phyloP scores from a whole-genome alignment of 805 yeast genomes.

The Myxozyma geophila region DNA sequence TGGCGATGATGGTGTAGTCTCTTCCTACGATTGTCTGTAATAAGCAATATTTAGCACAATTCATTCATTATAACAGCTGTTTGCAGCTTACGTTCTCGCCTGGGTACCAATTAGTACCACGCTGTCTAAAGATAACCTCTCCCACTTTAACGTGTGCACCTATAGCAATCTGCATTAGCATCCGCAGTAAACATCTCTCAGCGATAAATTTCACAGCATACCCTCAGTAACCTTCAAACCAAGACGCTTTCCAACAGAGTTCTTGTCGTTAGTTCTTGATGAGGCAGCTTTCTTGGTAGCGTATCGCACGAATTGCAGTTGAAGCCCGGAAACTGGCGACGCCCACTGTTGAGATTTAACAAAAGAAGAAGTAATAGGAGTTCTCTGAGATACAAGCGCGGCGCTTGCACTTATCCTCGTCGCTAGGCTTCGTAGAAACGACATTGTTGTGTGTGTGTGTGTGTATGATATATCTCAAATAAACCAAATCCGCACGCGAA shows the following conservation, averaged over 20 bases:
- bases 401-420: conserved; percentile 6
- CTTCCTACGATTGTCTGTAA: conserved; percentile 65
- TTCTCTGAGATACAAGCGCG: background rate
- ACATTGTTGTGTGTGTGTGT: background rate
- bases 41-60: background rate
- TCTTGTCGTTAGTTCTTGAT: conserved; percentile 90
- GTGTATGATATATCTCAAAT: background rate
- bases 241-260: conserved; percentile 91
- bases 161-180: conserved; percentile 34
- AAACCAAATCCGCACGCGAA: background rate
- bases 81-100: conserved; percentile 70
- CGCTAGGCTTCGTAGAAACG: conserved; percentile 11
- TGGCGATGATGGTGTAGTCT: conserved; percentile 90
- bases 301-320: conserved; percentile 59
- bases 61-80: background rate
- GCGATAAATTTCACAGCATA: conserved; percentile 41
- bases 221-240: conserved; percentile 91
- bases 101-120: conserved; percentile 94
- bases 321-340: background rate
- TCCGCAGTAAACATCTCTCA: background rate
- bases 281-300: conserved; percentile 96
- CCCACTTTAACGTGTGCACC: conserved; percentile 69
- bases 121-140: conserved; percentile 86
- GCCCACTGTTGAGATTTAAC: background rate
- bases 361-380: background rate